Evolutionary conservation across 306 rosid genomes (phyloP).

Genomic region (Astragalus glycyphyllos): DNA sequence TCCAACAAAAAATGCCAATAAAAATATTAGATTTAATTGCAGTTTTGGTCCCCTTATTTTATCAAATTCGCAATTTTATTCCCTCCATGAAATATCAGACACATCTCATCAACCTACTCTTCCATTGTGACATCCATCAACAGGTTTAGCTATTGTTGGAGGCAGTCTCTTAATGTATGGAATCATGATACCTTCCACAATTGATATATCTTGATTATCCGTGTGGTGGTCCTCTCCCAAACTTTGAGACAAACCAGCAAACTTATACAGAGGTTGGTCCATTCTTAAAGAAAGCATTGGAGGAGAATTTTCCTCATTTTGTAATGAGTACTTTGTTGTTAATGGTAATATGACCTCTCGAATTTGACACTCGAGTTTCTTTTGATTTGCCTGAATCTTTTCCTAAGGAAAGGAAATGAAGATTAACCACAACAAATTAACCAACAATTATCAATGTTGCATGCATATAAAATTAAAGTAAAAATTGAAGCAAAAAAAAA

Average conservation of each 20-base stretch:
- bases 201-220: conserved; percentile 40
- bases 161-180: conserved; percentile 60
- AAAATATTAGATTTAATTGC: no score
- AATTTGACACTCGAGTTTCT: conserved; percentile 49
- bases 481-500: conserved; percentile 6
- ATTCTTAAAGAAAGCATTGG: conserved; percentile 60
- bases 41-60: no score
- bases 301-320: conserved; percentile 29
- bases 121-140: no score
- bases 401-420: conserved; percentile 50
- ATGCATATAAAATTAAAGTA: neutral
- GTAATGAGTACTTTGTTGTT: conserved; percentile 34
- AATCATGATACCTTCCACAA: conserved; percentile 48
- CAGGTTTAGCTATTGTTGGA: neutral
- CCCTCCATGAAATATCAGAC: no score
- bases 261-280: conserved; percentile 50
- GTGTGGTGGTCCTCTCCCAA: conserved; percentile 49
- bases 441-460: neutral
- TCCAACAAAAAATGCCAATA: no score
- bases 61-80: no score
- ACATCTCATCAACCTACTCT: no score
- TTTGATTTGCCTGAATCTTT: conserved; percentile 58
- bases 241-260: conserved; percentile 45
- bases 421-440: conserved; percentile 15
- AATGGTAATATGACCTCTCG: conserved; percentile 21